Conservation (phyloP, 805 yeast genomes). For the Torulaspora gathmanii region DNA sequence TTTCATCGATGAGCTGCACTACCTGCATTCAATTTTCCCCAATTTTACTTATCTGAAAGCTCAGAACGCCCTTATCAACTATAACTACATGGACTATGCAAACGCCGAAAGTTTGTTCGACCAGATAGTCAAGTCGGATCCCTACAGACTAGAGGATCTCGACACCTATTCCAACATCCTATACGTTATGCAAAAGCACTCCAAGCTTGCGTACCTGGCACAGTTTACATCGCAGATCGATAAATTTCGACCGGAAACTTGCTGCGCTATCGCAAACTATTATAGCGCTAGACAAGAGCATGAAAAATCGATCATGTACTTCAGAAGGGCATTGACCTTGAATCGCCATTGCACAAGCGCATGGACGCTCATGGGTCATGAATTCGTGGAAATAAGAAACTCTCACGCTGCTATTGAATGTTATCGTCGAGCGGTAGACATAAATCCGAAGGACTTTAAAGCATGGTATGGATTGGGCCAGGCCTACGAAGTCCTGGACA, state of each 20-base stretch:
- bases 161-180: constrained; percentile 92
- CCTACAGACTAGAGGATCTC: constrained; percentile 82
- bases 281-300: constrained; percentile 89
- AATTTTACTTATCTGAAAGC: constrained; percentile 66
- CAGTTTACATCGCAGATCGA: constrained; percentile 80
- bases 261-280: constrained; percentile 90
- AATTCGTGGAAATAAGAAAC: constrained; percentile 91
- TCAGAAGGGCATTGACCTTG: constrained; percentile 79
- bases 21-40: constrained; percentile 57
- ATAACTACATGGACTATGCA: constrained; percentile 78
- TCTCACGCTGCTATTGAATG: constrained; percentile 97
- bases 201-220: constrained; percentile 81
- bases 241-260: constrained; percentile 86
- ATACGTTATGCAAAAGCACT: constrained; percentile 84
- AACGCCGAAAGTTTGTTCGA: constrained; percentile 80
- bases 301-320: constrained; percentile 90
- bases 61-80: constrained; percentile 76
- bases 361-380: constrained; percentile 99
- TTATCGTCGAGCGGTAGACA: constrained; percentile 87
- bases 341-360: constrained; percentile 80
- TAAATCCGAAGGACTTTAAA: constrained; percentile 80
- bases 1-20: constrained; percentile 47
- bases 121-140: constrained; percentile 65
- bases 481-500: constrained; percentile 93
- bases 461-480: constrained; percentile 99